phyloP scores from a whole-genome alignment of 352 stramenopile species.

The Globisporangium solare region DNA sequence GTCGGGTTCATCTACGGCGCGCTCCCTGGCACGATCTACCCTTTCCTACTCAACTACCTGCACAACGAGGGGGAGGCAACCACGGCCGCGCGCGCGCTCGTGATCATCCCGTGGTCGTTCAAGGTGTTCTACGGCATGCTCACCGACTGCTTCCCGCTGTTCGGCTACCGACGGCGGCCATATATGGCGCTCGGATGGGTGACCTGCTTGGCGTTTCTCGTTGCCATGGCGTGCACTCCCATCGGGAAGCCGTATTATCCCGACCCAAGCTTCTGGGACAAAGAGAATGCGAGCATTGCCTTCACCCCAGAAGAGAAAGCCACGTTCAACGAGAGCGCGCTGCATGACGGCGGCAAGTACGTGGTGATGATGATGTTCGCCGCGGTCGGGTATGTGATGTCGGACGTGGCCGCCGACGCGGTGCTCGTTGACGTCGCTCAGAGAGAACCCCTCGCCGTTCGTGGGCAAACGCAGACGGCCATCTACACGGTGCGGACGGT shows the following conservation, averaged over 20 bases:
- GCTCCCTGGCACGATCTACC: too few relatives aligned
- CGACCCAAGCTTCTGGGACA: constrained; percentile 17
- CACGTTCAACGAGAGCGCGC: constrained; percentile 30
- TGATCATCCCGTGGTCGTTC: constrained; percentile 50
- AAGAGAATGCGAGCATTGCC: constrained; percentile 8
- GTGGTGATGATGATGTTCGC: constrained; percentile 74
- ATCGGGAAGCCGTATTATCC: constrained; percentile 45
- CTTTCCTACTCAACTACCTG: too few relatives aligned
- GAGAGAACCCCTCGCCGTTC: constrained; percentile 34
- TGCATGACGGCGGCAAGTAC: constrained; percentile 39
- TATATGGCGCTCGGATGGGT: constrained; percentile 62
- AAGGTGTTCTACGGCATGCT: constrained; percentile 66
- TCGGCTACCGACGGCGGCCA: constrained; percentile 49
- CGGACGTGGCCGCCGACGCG: constrained; percentile 69
- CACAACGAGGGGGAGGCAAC: too few relatives aligned
- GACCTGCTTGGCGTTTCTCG: constrained; percentile 35
- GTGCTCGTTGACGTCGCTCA: constrained; percentile 22
- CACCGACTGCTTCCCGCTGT: constrained; percentile 50
- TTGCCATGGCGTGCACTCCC: constrained; percentile 38
- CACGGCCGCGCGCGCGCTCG: too few relatives aligned
- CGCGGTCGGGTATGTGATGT: constrained; percentile 67
- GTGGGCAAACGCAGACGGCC: constrained; percentile 32
- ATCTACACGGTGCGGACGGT: constrained; percentile 44
- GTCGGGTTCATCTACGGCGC: too few relatives aligned
- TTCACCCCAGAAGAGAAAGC: constrained; percentile 23